Base-by-base conservation (phyloP, 2,329 filamentous ascomycete genomes). In the Ophiosphaerella herpotricha region DNA sequence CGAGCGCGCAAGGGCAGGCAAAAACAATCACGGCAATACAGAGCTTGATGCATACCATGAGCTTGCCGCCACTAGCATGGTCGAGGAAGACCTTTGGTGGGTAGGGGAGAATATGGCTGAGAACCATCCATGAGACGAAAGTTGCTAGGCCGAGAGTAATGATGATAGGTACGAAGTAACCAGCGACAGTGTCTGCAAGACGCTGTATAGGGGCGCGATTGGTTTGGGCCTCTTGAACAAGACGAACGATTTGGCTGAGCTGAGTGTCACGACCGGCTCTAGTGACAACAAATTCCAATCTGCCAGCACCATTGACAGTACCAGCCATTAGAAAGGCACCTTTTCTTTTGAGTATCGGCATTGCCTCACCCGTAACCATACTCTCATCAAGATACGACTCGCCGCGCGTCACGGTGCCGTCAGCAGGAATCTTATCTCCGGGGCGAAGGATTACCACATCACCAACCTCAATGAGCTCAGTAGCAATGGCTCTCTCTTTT, bases 11-110 rank as follows among this genome's bases (percentile, higher is more conserved):
- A 14, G 94, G 94, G 68, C 94, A 99, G 4, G 94, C 94, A 72
- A 99, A 97, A 16, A 97, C 94, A 67, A 99, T 96, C 60, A 99
- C 94, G 0, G 94, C 96, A 63, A 99, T 99, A 75, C 94, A 97
- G 13, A 99, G 85, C 78, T 97, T 95, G 57, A 97, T 80, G 70
- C 94, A 99, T 2, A 97, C 90, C 90, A 99, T 97, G 56, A 97
- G 79, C 70, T 90, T 93, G 48, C 94, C 94, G 54, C 94, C 94
- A 66, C 89, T 93, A 38, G 84, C 83, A 50, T 87, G 85, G 52
- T 89, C 82, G 23, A 88, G 77, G 75, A 99, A 99, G 57, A 97
- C 92, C 67, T 86, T 83, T 2, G 94, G 94, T n/a, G 93, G 93
- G 67, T 93, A 80, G 0, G 85, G 75, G 26, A 99, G 78, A 31